Percentiles rank a stretch among this genome's conserved stretches.
Conservation (phyloP, 108 stramenopile species). For the Fragilaria radians region DNA sequence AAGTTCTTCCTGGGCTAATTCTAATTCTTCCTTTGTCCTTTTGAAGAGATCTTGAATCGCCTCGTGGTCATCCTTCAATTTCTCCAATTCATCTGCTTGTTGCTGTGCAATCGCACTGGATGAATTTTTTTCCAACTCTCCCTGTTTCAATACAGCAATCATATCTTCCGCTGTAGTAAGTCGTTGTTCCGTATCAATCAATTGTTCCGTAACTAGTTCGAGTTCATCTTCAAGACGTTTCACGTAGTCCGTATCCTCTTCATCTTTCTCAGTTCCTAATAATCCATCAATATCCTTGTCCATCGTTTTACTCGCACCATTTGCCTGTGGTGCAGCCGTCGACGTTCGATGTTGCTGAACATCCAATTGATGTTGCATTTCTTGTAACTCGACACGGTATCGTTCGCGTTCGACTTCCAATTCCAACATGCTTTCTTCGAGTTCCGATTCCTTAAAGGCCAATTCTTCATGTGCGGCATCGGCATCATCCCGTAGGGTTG, state of each 20-base stretch:
- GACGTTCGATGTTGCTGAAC: slow-evolving; percentile 1
- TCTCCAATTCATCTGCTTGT: slow-evolving; percentile 29
- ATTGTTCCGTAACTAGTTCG: slow-evolving; percentile 80
- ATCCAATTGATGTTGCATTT: slow-evolving; percentile 32
- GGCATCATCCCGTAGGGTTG: slow-evolving; percentile 59
- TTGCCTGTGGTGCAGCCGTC: slow-evolving; percentile 2
- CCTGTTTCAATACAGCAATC: slow-evolving; percentile 44
- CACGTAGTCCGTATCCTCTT: slow-evolving; percentile 63
- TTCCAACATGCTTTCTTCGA: slow-evolving; percentile 73
- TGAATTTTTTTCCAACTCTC: slow-evolving; percentile 7
- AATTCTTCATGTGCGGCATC: slow-evolving; percentile 78
- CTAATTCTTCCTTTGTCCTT: slow-evolving; percentile 58
- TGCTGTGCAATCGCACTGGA: slow-evolving; percentile 44
- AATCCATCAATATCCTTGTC: slow-evolving; percentile 4
- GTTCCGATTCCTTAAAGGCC: slow-evolving; percentile 77
- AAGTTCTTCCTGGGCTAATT: slow-evolving; percentile 47
- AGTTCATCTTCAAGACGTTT: slow-evolving; percentile 84
- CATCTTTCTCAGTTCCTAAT: slow-evolving; percentile 5
- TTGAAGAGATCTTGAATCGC: slow-evolving; percentile 4
- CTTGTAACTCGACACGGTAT: slow-evolving; percentile 61
- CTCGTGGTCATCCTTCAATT: slow-evolving; percentile 38
- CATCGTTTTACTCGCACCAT: not conserved
- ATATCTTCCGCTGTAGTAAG: slow-evolving; percentile 56
- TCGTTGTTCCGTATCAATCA: slow-evolving; percentile 80
- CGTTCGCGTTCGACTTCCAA: slow-evolving; percentile 69